Base-by-base conservation (phyloP, 225 moss, liverwort and hornwort species). In the Physcomitrellopsis africana region DNA sequence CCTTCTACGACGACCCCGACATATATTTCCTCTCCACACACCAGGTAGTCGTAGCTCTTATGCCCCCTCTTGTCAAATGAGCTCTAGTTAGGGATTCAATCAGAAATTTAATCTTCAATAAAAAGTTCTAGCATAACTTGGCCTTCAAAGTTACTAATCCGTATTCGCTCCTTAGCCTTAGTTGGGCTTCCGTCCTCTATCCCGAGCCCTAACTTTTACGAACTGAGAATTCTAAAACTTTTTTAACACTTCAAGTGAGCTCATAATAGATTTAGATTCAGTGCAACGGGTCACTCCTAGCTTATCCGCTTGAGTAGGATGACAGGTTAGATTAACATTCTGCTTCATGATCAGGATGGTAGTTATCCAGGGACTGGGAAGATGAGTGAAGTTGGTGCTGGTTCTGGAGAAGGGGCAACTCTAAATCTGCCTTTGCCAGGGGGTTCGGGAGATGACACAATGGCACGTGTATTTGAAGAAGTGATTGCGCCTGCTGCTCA, bases 281-380 rank as follows among this genome's bases (percentile, higher is more conserved):
- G 71, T 0, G 62, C 48, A 20, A 37, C 63, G 4, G 32, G 32
- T 12, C 47, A 17, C 56, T 69, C 69, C 29, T 32, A 65, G 19
- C 53, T 60, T 51, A 51, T 59, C 44, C 56, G 42, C 58, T 70
- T 69, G 11, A 67, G 59, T 58, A 32, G 18, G 63, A 59, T 59
- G n/a, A 7, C 9, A 23, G 44, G 72, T 63, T 60, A 27, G 68
- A 54, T 79, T 67, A 62, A 47, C 59, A 37, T 72, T 63, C 62
- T 61, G 69, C 29, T 76, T 59, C 61, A 29, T 85, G 67, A 27
- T 54, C 83, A 92, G 94, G 91, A 81, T 62, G 94, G 94, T 70
- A 87, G 92, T 58, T 97, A 93, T 80, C 97, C 97, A 23, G 97
- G 97, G 65, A 97, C 97, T 57, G 97, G 97, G 61, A 97, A 93